Percentiles rank a stretch among this genome's conserved stretches.
Conservation (phyloP, 2,329 filamentous ascomycete species). For the Diaporthe sp. region DNA sequence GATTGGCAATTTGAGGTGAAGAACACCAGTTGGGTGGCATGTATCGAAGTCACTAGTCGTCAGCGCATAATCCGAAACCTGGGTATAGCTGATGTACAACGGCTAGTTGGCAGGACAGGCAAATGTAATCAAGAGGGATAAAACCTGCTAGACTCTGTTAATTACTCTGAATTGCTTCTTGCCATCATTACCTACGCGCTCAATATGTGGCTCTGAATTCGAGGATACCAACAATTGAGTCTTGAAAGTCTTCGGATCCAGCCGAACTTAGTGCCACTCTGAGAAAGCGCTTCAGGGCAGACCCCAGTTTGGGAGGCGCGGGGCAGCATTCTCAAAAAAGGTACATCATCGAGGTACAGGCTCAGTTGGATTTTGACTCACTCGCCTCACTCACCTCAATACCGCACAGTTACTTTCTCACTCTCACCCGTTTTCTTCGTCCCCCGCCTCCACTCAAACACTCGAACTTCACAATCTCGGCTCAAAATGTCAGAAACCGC, state of each 20-base stretch:
- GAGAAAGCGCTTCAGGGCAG: not conserved
- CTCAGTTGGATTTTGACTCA: constrained; percentile 36
- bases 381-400: constrained; percentile 33
- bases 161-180: not conserved
- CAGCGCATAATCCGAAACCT: too few relatives aligned
- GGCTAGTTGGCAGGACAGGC: not conserved
- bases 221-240: not conserved
- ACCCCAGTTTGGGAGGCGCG: constrained; percentile 30
- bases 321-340: constrained; percentile 35
- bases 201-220: not conserved
- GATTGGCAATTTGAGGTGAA: not conserved
- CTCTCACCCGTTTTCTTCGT: not conserved
- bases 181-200: not conserved
- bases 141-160: not conserved
- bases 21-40: not conserved
- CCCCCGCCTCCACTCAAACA: not conserved
- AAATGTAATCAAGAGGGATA: not conserved
- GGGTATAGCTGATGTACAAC: not conserved
- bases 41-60: not conserved
- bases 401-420: not conserved
- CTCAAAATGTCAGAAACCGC: constrained; percentile 31
- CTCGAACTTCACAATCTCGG: not conserved
- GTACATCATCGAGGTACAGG: constrained; percentile 25
- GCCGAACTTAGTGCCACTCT: constrained; percentile 23
- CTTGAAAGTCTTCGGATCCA: constrained; percentile 1